Conservation (phyloP, 2,329 filamentous ascomycete species). For the Escovopsis sp. region DNA sequence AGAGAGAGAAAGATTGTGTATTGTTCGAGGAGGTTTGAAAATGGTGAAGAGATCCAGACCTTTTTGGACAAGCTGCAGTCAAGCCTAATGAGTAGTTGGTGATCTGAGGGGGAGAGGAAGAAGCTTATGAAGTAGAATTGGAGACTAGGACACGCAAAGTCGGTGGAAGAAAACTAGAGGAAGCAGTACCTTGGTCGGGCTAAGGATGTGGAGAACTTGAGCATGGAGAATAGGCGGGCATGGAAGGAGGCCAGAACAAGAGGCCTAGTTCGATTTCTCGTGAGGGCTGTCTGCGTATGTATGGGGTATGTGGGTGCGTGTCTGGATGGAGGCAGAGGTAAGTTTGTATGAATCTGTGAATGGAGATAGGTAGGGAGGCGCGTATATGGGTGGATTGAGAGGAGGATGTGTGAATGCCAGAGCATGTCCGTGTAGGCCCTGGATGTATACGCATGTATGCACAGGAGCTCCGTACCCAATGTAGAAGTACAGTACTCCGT, state of each 20-base stretch:
- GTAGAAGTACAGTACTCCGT: too few relatives aligned
- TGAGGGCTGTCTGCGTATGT: neutral
- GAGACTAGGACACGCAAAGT: conserved; percentile 7
- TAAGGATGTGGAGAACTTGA: conserved; percentile 3
- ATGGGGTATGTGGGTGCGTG: neutral
- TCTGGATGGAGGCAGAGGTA: neutral
- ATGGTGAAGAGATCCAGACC: conserved; percentile 3
- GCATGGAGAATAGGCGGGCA: conserved; percentile 12
- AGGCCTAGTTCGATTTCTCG: conserved; percentile 3
- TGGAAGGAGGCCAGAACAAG: conserved; percentile 1
- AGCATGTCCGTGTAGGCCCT: too few relatives aligned
- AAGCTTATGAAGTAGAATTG: conserved; percentile 6
- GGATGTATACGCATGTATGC: neutral
- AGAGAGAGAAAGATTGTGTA: neutral
- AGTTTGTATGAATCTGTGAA: neutral
- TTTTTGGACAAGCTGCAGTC: conserved; percentile 30
- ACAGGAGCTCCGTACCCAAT: neutral
- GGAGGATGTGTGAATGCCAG: too few relatives aligned
- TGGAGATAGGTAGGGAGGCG: neutral
- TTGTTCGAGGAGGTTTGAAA: neutral
- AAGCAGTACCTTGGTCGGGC: neutral
- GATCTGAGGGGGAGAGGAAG: conserved; percentile 13
- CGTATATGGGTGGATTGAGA: neutral
- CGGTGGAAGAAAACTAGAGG: conserved; percentile 16
- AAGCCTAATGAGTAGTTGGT: conserved; percentile 32